Evolutionary conservation across 1,139 yeast species (phyloP).

Genomic region (Candida anutae): DNA sequence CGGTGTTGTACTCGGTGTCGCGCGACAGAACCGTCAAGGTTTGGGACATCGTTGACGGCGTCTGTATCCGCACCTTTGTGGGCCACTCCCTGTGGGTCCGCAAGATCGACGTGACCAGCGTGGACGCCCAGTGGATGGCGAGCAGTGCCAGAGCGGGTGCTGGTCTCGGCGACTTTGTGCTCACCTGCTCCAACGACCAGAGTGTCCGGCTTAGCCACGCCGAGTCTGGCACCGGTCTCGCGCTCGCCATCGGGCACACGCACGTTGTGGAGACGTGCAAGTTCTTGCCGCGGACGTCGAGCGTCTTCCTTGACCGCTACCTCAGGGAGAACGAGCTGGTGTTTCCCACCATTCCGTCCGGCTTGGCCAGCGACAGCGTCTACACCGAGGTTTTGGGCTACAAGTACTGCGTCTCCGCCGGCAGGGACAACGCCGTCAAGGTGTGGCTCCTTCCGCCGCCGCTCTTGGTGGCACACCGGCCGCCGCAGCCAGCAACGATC

Average conservation of each 20-base stretch:
- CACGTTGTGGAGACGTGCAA: slow-evolving; percentile 76
- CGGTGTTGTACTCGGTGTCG: slow-evolving; percentile 58
- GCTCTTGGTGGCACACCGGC: slow-evolving; percentile 40
- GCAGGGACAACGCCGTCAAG: slow-evolving; percentile 70
- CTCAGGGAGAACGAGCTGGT: slow-evolving; percentile 24
- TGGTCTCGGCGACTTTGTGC: slow-evolving; percentile 44
- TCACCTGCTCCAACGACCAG: slow-evolving; percentile 81
- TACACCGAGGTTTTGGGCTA: slow-evolving; percentile 39
- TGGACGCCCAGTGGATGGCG: slow-evolving; percentile 10
- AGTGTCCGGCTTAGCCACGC: slow-evolving; percentile 58
- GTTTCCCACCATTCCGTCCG: slow-evolving; percentile 29
- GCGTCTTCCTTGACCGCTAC: slow-evolving; percentile 43
- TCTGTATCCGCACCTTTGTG: slow-evolving; percentile 54
- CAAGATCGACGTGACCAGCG: slow-evolving; percentile 38
- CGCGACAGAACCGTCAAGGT: slow-evolving; percentile 66
- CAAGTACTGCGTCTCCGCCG: slow-evolving; percentile 70
- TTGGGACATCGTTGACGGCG: slow-evolving; percentile 74
- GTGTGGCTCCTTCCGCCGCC: slow-evolving; percentile 76
- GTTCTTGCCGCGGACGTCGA: slow-evolving; percentile 53
- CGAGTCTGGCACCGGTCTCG: slow-evolving; percentile 60
- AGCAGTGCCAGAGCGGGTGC: slow-evolving; percentile 6
- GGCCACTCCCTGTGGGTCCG: slow-evolving; percentile 93
- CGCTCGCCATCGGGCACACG: slow-evolving; percentile 66
- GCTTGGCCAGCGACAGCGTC: slow-evolving; percentile 18
- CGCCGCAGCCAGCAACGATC: slow-evolving; percentile 46